Evolutionary conservation across 768 basidiomycete genomes (phyloP).

Genomic region (Rhizopogon rudus): DNA sequence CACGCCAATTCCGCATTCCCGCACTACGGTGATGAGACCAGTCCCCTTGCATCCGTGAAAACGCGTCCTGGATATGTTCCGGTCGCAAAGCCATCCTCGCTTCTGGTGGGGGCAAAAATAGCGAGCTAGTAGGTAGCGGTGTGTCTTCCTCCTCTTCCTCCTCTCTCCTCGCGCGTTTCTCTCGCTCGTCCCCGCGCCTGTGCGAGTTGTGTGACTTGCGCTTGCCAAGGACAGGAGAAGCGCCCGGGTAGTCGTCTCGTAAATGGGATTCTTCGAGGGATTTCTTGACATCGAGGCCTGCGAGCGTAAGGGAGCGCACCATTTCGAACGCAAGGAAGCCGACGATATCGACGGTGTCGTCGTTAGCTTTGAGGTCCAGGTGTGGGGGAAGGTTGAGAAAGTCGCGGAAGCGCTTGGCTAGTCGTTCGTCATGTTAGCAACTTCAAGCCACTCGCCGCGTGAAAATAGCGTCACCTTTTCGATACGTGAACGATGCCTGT

Average conservation of each 20-base stretch:
- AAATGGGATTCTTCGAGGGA: slow-evolving; percentile 69
- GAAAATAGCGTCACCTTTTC: slow-evolving; percentile 63
- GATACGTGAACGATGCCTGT: slow-evolving; percentile 94
- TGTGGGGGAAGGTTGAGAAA: slow-evolving; percentile 86
- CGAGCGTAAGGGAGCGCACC: slow-evolving; percentile 89
- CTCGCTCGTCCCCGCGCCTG: slow-evolving; percentile 33
- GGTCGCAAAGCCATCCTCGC: slow-evolving; percentile 73
- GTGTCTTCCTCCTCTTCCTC: slow-evolving; percentile 58
- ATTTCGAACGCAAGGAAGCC: slow-evolving; percentile 97
- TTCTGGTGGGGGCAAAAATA: slow-evolving; percentile 82
- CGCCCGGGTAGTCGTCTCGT: slow-evolving; percentile 52
- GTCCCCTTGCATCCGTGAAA: slow-evolving; percentile 83
- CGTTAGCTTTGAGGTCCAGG: slow-evolving; percentile 85
- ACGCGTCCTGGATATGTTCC: slow-evolving; percentile 89
- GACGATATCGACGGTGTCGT: slow-evolving; percentile 94
- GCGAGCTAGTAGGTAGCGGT: slow-evolving; percentile 59
- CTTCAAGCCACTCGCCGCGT: neutral
- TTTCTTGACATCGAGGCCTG: slow-evolving; percentile 80
- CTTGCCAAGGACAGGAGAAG: slow-evolving; percentile 56
- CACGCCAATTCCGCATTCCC: slow-evolving; percentile 87
- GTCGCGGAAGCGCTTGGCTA: slow-evolving; percentile 92
- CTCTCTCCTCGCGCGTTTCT: slow-evolving; percentile 49
- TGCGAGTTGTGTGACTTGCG: slow-evolving; percentile 47
- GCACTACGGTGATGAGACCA: slow-evolving; percentile 78
- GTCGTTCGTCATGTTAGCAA: neutral